phyloP scores from a whole-genome alignment of 2,329 filamentous ascomycete species.

The Mycosphaerella sp. region DNA sequence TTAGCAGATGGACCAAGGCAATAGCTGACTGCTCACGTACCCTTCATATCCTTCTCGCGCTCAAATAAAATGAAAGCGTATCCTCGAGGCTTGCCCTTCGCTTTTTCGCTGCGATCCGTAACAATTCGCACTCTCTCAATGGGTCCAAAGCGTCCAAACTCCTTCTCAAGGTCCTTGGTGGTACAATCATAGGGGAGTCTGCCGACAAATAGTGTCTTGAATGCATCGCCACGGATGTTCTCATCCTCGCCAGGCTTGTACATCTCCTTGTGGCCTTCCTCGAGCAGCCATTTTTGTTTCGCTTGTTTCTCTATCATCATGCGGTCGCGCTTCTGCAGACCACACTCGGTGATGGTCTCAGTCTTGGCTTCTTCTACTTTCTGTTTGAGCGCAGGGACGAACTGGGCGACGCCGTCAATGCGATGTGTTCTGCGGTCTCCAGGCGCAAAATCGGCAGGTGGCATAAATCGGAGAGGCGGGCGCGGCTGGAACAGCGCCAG shows the following conservation, averaged over 20 bases:
- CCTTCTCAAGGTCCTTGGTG: slow-evolving; percentile 82
- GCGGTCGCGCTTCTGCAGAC: slow-evolving; percentile 80
- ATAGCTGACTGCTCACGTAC: slow-evolving; percentile 47
- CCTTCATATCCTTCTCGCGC: slow-evolving; percentile 98
- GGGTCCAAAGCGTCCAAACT: slow-evolving; percentile 87
- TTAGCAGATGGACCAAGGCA: slow-evolving; percentile 13
- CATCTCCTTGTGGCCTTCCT: slow-evolving; percentile 57
- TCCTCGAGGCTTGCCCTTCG: slow-evolving; percentile 49
- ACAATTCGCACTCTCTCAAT: slow-evolving; percentile 71
- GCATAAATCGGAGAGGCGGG: slow-evolving; percentile 82
- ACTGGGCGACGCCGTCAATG: slow-evolving; percentile 68
- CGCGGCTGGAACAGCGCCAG: slow-evolving; percentile 92
- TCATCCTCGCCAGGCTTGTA: slow-evolving; percentile 78
- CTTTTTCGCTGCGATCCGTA: slow-evolving; percentile 78
- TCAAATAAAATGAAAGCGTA: slow-evolving; percentile 98
- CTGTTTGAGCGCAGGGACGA: slow-evolving; percentile 67
- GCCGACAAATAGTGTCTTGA: slow-evolving; percentile 89
- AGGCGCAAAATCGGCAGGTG: slow-evolving; percentile 72
- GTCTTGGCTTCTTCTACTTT: slow-evolving; percentile 51
- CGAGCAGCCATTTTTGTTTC: slow-evolving; percentile 56
- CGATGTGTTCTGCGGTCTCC: slow-evolving; percentile 71
- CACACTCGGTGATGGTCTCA: slow-evolving; percentile 75
- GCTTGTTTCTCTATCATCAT: slow-evolving; percentile 74
- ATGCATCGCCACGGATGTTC: slow-evolving; percentile 86
- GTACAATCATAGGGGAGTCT: slow-evolving; percentile 84